phyloP scores from a whole-genome alignment of 208 protist genomes.

The Trypanosoma melophagium region DNA sequence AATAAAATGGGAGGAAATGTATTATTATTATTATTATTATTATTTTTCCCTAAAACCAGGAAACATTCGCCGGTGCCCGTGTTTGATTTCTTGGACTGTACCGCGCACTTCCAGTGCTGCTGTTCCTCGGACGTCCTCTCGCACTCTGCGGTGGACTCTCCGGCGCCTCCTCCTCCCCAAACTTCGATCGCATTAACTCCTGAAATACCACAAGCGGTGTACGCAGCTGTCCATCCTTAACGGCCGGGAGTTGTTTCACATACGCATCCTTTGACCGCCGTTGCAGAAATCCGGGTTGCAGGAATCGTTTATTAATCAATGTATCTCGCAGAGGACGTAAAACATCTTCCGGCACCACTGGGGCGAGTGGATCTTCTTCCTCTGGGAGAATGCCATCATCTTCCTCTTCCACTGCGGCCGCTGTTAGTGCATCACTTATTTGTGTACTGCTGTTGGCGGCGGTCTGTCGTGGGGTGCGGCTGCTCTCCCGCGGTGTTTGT shows the following conservation, averaged over 20 bases:
- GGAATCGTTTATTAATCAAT: slow-evolving; percentile 50
- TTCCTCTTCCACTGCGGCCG: slow-evolving; percentile 34
- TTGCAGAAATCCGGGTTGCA: slow-evolving; percentile 44
- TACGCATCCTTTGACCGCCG: slow-evolving; percentile 40
- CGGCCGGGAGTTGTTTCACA: slow-evolving; percentile 51
- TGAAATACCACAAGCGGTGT: slow-evolving; percentile 81
- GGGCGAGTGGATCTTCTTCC: slow-evolving; percentile 73
- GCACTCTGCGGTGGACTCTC: slow-evolving; percentile 17
- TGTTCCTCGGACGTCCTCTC: slow-evolving; percentile 15
- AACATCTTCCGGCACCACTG: slow-evolving; percentile 49
- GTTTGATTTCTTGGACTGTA: background rate
- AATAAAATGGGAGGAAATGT: no score
- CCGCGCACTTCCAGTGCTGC: slow-evolving; percentile 2
- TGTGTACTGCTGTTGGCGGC: slow-evolving; percentile 14
- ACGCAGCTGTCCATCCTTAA: slow-evolving; percentile 64
- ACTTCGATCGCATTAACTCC: slow-evolving; percentile 56
- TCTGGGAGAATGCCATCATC: slow-evolving; percentile 43
- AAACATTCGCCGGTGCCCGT: slow-evolving; percentile 35
- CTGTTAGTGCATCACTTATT: slow-evolving; percentile 25
- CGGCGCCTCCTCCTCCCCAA: slow-evolving; percentile 44
- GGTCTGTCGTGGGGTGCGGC: slow-evolving; percentile 28
- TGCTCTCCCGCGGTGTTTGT: slow-evolving; percentile 32
- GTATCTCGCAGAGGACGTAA: slow-evolving; percentile 55
- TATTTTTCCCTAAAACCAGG: slow-evolving; percentile 43
- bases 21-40: no score